A percentile compares a stretch with the other conserved stretches of the same genome.
These are phyloP conservation scores for Sodiomyces alkalinus DNA, from an alignment of 2,329 filamentous ascomycete genomes.

Conservation along the genomic window DNA sequence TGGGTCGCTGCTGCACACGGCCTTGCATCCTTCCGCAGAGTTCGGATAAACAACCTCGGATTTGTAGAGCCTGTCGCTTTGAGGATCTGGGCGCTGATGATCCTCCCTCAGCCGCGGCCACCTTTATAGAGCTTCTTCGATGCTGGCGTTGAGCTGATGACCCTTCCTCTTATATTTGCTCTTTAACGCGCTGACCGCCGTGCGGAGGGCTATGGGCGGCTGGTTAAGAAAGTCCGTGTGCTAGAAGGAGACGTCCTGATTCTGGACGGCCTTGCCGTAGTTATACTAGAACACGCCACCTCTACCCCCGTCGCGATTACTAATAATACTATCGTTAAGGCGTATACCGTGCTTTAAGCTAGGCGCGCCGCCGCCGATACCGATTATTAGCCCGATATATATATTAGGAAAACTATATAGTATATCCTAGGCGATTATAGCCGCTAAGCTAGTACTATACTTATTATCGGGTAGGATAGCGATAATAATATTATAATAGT, in stretches of 20 bases:
- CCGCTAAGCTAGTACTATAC: slow-evolving; percentile 5
- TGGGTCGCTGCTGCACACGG: neutral
- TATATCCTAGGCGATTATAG: slow-evolving; percentile 13
- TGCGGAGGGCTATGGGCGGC: slow-evolving; percentile 6
- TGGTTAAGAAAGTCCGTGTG: slow-evolving; percentile 7
- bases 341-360: slow-evolving; percentile 18
- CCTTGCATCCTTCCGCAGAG: neutral
- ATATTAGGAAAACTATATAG: slow-evolving; percentile 15
- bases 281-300: slow-evolving; percentile 14
- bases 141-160: slow-evolving; percentile 5
- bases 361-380: slow-evolving; percentile 20
- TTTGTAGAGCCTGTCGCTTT: slow-evolving; percentile 1
- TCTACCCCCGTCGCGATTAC: neutral
- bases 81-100: slow-evolving; percentile 4
- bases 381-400: slow-evolving; percentile 16
- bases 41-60: neutral
- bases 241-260: slow-evolving; percentile 2
- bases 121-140: slow-evolving; percentile 2
- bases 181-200: slow-evolving; percentile 5
- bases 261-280: slow-evolving; percentile 11
- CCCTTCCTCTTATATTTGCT: slow-evolving; percentile 4
- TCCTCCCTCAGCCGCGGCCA: slow-evolving; percentile 4
- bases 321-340: slow-evolving; percentile 7
- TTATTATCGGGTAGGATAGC: slow-evolving; percentile 7
- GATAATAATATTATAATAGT: slow-evolving; percentile 10